Conservation (phyloP, 257 asterid genomes). For the Solanum neorickii region DNA sequence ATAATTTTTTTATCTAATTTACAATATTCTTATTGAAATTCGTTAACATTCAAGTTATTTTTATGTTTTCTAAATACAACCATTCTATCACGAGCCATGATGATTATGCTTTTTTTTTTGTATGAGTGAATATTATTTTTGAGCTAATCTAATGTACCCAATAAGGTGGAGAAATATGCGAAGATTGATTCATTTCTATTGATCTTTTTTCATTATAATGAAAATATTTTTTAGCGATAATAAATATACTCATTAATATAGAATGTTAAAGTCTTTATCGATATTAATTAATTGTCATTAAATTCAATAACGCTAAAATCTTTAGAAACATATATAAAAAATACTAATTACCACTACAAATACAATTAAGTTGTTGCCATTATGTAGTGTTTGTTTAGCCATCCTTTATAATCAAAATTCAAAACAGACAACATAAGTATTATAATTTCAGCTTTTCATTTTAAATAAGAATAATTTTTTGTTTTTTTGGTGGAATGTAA, state of each 20-base stretch:
- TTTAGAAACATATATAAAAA: no score
- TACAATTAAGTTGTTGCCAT: no score
- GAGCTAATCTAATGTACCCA: neutral
- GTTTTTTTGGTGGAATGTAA: no score
- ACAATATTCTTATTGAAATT: rapidly evolving
- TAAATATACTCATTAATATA: no score
- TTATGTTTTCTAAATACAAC: neutral
- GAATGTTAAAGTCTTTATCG: no score
- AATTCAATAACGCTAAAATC: no score
- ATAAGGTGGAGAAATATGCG: neutral
- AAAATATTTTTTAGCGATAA: no score
- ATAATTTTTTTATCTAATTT: neutral
- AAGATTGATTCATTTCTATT: neutral
- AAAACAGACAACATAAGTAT: neutral
- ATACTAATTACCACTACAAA: no score
- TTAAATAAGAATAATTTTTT: neutral
- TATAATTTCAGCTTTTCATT: neutral
- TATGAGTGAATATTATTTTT: neutral
- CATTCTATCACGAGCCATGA: neutral
- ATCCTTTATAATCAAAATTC: neutral
- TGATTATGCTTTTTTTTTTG: neutral
- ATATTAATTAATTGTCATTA: rapidly evolving
- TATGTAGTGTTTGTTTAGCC: neutral
- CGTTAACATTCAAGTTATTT: neutral
- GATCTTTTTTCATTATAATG: neutral